Percentiles rank a stretch among this genome's conserved stretches.
Conservation (phyloP, 768 basidiomycete species). For the Candolleomyces aberdarensis region DNA sequence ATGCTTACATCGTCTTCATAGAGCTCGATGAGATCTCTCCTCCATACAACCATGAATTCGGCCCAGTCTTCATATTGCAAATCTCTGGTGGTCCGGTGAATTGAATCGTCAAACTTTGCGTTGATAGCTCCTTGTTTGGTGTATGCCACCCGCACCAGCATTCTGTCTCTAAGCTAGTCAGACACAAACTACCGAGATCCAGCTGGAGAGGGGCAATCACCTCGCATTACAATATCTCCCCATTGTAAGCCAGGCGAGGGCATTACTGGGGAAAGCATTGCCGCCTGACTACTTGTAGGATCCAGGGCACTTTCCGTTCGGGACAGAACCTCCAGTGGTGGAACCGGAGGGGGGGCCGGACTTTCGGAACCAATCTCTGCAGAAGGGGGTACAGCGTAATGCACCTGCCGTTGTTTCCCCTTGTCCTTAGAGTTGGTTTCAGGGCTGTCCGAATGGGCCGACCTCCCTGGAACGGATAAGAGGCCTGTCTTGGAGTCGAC, state of each 20-base stretch:
- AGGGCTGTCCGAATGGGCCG: not conserved
- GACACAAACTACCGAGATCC: slow-evolving; percentile 6
- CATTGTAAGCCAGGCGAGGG: slow-evolving; percentile 25
- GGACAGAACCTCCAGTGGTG: slow-evolving; percentile 65
- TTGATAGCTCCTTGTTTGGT: slow-evolving; percentile 51
- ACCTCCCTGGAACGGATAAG: not conserved
- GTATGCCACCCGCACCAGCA: slow-evolving; percentile 78
- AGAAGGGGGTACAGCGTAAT: slow-evolving; percentile 29
- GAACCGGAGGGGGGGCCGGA: slow-evolving; percentile 30
- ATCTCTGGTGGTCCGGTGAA: slow-evolving; percentile 61
- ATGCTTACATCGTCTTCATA: slow-evolving; percentile 78
- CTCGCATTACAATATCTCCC: slow-evolving; percentile 70
- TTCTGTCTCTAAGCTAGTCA: slow-evolving; percentile 61
- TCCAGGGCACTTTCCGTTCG: slow-evolving; percentile 54
- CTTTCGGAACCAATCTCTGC: not conserved
- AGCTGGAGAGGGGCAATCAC: slow-evolving; percentile 35
- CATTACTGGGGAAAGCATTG: slow-evolving; percentile 28
- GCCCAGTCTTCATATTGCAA: slow-evolving; percentile 65
- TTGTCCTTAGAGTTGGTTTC: slow-evolving; percentile 12
- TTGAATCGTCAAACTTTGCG: slow-evolving; percentile 58
- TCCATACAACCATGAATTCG: slow-evolving; percentile 87
- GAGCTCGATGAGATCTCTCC: slow-evolving; percentile 72
- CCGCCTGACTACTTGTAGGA: slow-evolving; percentile 66
- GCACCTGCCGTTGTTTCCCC: slow-evolving; percentile 35
- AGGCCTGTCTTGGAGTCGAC: not conserved